Evolutionary conservation across 2,329 filamentous ascomycete genomes (phyloP), one percentile per base, ranked within the genome.

Genomic region (Magnaporthales sp.): DNA sequence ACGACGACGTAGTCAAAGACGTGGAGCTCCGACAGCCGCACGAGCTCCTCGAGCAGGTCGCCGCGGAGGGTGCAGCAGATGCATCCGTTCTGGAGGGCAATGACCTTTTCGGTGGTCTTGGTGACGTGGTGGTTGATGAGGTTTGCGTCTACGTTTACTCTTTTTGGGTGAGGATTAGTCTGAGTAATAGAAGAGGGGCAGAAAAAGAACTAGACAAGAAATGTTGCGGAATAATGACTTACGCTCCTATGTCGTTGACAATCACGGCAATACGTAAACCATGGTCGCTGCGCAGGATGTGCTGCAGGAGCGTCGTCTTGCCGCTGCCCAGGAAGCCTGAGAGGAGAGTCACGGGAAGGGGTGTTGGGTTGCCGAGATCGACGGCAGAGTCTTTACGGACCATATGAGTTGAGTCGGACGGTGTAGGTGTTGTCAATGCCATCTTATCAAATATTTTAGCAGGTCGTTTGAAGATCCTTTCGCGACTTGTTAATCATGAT

Each of bases 61-160:
- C 89, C 89, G 3, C 90, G 86, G 0, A 92, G 80, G 0, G 89
- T 92, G 71, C 90, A 92, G 79, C 89, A 92, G 71, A 92, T 92
- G 70, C 90, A 92, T 10, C 89, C 88, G 68, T 91, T 91, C 71
- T 91, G 87, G 66, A 91, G 81, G 10, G 87, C 84, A 19, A 91
- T 85, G 32, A 91, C 80, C 69, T 89, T 88, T 69, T 90, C 86
- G 54, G 88, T 78, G 0, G 84, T 85, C 69, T 84, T 82, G 2
- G 83, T 84, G 46, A 89, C 75, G 27, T 81, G 81, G 71, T 87
- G 82, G 61, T 83, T 83, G 61, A 90, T 85, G 0, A 89, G 77
- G 5, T 85, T 81, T 0, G 87, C 87, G 67, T 91, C 87, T 70
- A 90, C 85, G 70, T 90, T 90, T 64, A 90, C 78, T 0, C 84